Base-by-base conservation (phyloP, 1,284 basidiomycete genomes). In the Microbotryum silenes-acaulis region DNA sequence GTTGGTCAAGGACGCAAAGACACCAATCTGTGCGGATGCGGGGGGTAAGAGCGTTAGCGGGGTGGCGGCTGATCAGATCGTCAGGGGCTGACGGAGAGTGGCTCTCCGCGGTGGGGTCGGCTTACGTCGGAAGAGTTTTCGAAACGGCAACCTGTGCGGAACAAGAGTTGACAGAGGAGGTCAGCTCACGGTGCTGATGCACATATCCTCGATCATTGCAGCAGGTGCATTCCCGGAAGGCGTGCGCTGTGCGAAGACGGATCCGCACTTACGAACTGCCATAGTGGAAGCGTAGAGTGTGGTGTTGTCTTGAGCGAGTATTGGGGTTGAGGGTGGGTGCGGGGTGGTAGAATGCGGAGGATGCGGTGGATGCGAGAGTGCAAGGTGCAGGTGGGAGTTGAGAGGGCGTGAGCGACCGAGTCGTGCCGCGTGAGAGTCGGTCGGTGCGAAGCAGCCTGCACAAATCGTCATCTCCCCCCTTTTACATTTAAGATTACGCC, bases 61-160 rank as follows among this genome's bases (percentile, higher is more conserved):
- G 44, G 20, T 27, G 27, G 27, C 6, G 27, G 27, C 5, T 0
- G 27, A 27, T 27, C 6, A 27, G 16, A 14, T 23, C 16, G n/a
- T 25, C 29, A 23, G 48, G 27, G 21, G 48, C 48, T 23, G 8
- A 23, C 23, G 51, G 20, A 52, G 20, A 1, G 51, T n/a, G 25
- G 9, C 20, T 2, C 10, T 3, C 2, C 8, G 9, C n/a, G 9
- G 12, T 9, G 31, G 31, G 31, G 31, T 31, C 31, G 20, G 73
- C 92, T 91, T 71, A 97, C 85, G 74, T 97, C 93, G 78, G 88
- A 91, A 77, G 86, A 92, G 80, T 97, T 97, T 80, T 98, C 93
- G 74, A 97, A 98, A 79, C 75, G 73, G 54, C 74, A 75, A 66
- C 76, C 71, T 71, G 68, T 8, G n/a, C 6, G 25, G 21, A 1